phyloP scores from a whole-genome alignment of 768 basidiomycete species.

The Boletellus sp. region DNA sequence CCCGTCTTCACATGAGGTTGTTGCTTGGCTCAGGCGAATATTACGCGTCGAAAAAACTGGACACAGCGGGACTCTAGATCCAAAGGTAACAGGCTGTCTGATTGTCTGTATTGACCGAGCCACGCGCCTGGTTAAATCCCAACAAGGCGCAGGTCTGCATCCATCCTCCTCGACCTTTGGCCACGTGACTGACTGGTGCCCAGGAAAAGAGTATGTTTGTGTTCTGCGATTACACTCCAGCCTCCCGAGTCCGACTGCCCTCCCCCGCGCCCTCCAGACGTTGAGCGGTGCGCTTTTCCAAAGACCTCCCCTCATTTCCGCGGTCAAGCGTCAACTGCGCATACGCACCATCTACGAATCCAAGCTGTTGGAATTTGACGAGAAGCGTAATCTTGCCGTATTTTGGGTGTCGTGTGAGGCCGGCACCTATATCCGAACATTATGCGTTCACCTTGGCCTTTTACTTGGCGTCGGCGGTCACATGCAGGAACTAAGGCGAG shows the following conservation, averaged over 20 bases:
- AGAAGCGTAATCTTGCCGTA: constrained; percentile 92
- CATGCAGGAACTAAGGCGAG: constrained; percentile 97
- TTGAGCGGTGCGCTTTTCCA: constrained; percentile 98
- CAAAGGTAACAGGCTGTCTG: constrained; percentile 97
- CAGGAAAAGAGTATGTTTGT: constrained; percentile 97
- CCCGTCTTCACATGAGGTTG: constrained; percentile 98
- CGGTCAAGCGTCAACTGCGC: constrained; percentile 96
- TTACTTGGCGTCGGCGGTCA: constrained; percentile 97
- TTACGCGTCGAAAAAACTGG: constrained; percentile 97
- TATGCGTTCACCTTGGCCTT: constrained; percentile 95
- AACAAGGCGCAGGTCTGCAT: constrained; percentile 88
- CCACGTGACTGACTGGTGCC: constrained; percentile 2
- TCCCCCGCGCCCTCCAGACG: constrained; percentile 93
- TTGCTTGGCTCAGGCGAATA: constrained; percentile 98
- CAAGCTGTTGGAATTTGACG: constrained; percentile 94
- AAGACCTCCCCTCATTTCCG: constrained; percentile 97
- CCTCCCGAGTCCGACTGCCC: constrained; percentile 75
- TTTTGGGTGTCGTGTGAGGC: constrained; percentile 99
- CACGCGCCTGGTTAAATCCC: constrained; percentile 94
- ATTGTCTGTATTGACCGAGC: constrained; percentile 99
- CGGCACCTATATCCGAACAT: constrained; percentile 92
- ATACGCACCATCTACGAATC: constrained; percentile 97
- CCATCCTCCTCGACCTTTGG: neutral
- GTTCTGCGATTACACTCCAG: constrained; percentile 88
- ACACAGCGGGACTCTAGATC: constrained; percentile 97